Conservation (phyloP, 2,329 filamentous ascomycete genomes). For the Bipolaris oryzae region DNA sequence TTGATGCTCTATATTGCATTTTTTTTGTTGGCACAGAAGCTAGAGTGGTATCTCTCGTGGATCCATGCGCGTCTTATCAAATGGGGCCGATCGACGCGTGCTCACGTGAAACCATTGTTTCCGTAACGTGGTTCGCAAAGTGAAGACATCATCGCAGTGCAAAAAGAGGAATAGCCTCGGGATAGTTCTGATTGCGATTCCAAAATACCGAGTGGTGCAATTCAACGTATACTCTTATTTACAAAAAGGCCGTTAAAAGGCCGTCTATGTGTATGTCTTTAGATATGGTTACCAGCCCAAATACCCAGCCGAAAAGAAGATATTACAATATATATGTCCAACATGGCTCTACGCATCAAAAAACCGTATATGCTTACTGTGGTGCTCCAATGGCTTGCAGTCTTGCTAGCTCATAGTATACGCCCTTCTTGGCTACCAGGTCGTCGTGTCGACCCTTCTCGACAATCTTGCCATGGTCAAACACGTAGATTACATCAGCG, state of each 20-base stretch:
- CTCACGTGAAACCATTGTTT: not conserved
- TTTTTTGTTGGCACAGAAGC: not conserved
- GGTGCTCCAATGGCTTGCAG: constrained; percentile 46
- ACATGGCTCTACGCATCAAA: not conserved
- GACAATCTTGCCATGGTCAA: constrained; percentile 84
- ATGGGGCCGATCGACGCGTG: not conserved
- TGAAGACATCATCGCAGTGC: not conserved
- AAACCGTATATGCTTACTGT: constrained; percentile 21
- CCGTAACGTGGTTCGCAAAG: not conserved
- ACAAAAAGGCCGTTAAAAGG: not conserved
- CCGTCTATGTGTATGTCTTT: constrained; percentile 1
- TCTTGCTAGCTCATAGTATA: constrained; percentile 49
- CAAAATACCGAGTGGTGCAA: not conserved
- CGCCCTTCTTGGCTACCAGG: constrained; percentile 47
- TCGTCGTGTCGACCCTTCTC: constrained; percentile 82
- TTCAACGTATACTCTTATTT: not conserved
- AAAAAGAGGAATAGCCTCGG: too few species aligned
- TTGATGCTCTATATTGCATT: not conserved
- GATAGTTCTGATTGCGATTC: not conserved
- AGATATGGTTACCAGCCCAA: constrained; percentile 2
- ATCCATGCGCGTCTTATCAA: not conserved
- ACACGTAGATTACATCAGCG: constrained; percentile 95
- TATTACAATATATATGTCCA: constrained; percentile 9
- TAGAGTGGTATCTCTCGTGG: not conserved
- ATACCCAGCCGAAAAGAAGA: not conserved